Evolutionary conservation across 805 yeast genomes (phyloP).

Genomic region (Metschnikowia reukaufii): DNA sequence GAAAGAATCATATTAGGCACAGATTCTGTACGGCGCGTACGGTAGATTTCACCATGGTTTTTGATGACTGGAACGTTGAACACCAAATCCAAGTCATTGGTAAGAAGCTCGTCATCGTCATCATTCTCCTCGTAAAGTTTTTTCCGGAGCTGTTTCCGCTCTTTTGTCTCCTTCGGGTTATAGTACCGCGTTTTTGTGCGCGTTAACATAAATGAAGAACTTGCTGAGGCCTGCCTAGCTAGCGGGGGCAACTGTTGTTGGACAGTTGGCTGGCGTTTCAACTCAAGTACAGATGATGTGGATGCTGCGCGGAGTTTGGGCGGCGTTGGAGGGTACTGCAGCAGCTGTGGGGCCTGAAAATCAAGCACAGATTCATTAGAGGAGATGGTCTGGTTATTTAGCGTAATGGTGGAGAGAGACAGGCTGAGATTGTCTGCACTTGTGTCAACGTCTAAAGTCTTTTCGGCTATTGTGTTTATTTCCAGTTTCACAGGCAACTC

Average conservation of each 20-base stretch:
- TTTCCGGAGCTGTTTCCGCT: slow-evolving; percentile 37
- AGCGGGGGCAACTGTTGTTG: slow-evolving; percentile 10
- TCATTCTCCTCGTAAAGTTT: slow-evolving; percentile 43
- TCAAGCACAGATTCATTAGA: not conserved
- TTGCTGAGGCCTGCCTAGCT: slow-evolving; percentile 13
- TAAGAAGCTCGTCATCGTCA: slow-evolving; percentile 39
- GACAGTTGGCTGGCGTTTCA: slow-evolving; percentile 2
- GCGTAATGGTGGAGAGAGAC: slow-evolving; percentile 24
- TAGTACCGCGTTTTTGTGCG: slow-evolving; percentile 37
- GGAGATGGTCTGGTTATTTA: slow-evolving; percentile 10
- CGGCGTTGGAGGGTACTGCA: slow-evolving; percentile 3
- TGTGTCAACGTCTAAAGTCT: not conserved
- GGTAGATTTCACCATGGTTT: slow-evolving; percentile 34
- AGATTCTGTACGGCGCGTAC: slow-evolving; percentile 17
- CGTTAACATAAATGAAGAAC: slow-evolving; percentile 24
- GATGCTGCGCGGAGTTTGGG: slow-evolving; percentile 19
- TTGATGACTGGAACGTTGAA: slow-evolving; percentile 46
- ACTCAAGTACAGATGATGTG: slow-evolving; percentile 14
- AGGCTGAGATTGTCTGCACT: slow-evolving; percentile 13
- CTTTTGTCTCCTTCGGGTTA: slow-evolving; percentile 38
- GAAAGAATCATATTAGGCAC: slow-evolving; percentile 23
- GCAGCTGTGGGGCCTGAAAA: slow-evolving; percentile 1
- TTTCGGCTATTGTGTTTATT: not conserved
- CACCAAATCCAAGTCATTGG: slow-evolving; percentile 39
- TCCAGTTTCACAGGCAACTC: not conserved